Conservation (phyloP, 441 rosid species). For the Gossypium laxum region DNA sequence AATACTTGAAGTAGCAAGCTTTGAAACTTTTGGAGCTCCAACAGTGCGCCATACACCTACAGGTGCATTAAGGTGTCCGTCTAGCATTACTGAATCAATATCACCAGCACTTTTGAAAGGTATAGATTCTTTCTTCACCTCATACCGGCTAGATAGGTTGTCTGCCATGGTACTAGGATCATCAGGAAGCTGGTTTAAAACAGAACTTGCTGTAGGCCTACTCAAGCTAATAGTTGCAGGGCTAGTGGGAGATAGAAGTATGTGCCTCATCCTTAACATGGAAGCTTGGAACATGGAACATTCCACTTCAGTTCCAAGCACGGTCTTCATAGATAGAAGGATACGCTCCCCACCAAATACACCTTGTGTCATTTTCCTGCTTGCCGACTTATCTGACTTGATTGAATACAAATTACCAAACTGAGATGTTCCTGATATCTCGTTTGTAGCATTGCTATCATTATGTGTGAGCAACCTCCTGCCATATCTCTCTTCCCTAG, state of each 20-base stretch:
- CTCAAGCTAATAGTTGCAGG: constrained; percentile 41
- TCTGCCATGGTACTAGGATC: constrained; percentile 76
- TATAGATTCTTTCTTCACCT: constrained; percentile 70
- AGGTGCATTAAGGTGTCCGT: constrained; percentile 75
- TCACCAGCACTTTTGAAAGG: constrained; percentile 95
- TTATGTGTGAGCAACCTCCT: constrained; percentile 32
- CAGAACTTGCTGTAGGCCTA: constrained; percentile 51
- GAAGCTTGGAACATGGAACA: constrained; percentile 84
- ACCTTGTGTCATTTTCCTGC: constrained; percentile 47
- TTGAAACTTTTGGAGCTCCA: constrained; percentile 71
- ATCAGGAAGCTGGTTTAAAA: constrained; percentile 63
- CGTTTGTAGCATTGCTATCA: constrained; percentile 39
- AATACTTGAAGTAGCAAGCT: constrained; percentile 53
- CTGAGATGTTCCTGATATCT: constrained; percentile 37
- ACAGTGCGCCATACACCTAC: constrained; percentile 98
- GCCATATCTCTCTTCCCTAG: constrained; percentile 41
- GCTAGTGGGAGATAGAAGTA: constrained; percentile 41
- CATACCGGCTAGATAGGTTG: constrained; percentile 62
- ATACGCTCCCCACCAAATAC: constrained; percentile 44
- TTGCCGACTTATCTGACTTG: constrained; percentile 40
- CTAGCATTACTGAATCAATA: constrained; percentile 69
- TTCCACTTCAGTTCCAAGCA: constrained; percentile 79
- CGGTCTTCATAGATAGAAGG: constrained; percentile 53
- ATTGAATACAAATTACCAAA: constrained; percentile 49
- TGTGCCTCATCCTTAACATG: constrained; percentile 85